Base-by-base conservation (phyloP, 768 basidiomycete species). In the Dentipellis sp. region DNA sequence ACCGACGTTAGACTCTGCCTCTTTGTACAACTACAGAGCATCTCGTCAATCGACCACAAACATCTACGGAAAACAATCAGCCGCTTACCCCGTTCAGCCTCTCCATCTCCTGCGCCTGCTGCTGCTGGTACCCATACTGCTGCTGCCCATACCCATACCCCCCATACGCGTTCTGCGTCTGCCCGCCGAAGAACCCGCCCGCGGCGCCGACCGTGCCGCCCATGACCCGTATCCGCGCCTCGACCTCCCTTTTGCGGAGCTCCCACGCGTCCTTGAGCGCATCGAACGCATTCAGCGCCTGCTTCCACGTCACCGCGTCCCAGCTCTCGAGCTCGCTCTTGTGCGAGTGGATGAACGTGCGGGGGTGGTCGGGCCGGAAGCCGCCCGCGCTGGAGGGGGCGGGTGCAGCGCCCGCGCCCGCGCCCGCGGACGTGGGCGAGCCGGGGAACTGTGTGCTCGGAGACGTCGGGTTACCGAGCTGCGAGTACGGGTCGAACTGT, bases 251-350 rank as follows among this genome's bases (percentile, higher is more conserved):
- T 65, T 81, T 84, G 56, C 84, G 74, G 34, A 52, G 60, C 47
- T 78, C 79, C 89, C 89, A 91, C 1, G 83, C 77, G 21, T 70
- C 68, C 69, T 83, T 85, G 61, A 91, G 75, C 10, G 72, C 71
- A 53, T 90, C 85, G 57, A 89, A 86, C 0, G 78, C 63, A 56
- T 69, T 69, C 29, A 88, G 66, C 38, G 83, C 72, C 58, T 72
- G 66, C 22, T 47, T 62, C 67, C 62, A 66, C 21, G 55, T 50
- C 12, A 53, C 17, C 17, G 56, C 50, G 36, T 68, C 62, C 64
- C 66, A 63, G n/a, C 53, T 48, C 55, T 67, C 89, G 23, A 91
- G 73, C 65, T 82, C 80, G 0, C 72, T 64, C 60, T 89, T 90
- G 67, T 89, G 79, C 2, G 69, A 67, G 47, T 80, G 81, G 54